Conservation (phyloP, 257 asterid species). For the Haberlea rhodopensis region DNA sequence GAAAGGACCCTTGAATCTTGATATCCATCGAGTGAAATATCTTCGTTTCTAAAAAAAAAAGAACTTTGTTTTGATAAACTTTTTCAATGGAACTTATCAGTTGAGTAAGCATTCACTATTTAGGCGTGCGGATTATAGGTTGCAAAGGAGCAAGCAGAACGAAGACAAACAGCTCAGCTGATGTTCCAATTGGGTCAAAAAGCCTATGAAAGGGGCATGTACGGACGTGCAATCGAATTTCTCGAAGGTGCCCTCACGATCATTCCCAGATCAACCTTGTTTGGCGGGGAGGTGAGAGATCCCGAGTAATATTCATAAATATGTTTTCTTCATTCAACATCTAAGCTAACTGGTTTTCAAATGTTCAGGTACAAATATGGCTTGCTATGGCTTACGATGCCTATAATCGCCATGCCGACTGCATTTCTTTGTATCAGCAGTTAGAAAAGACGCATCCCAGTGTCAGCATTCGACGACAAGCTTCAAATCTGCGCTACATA, state of each 20-base stretch:
- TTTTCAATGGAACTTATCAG: conserved; percentile 12
- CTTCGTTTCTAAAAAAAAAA: background rate
- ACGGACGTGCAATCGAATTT: conserved; percentile 91
- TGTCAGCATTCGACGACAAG: conserved; percentile 84
- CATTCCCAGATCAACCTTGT: conserved; percentile 79
- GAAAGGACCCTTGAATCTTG: no score
- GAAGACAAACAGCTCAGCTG: conserved; percentile 77
- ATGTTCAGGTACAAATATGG: conserved; percentile 91
- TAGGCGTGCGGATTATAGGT: conserved; percentile 43
- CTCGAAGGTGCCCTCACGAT: conserved; percentile 95
- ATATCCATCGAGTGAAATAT: background rate
- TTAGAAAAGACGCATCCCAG: conserved; percentile 81
- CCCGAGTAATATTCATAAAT: background rate
- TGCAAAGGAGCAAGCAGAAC: conserved; percentile 93
- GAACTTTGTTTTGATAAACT: background rate
- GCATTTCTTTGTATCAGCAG: conserved; percentile 77
- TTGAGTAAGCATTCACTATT: conserved; percentile 14
- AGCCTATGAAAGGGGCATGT: conserved; percentile 88
- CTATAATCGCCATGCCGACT: conserved; percentile 83
- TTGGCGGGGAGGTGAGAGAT: conserved; percentile 92
- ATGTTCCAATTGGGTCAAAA: conserved; percentile 93
- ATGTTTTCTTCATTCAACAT: background rate
- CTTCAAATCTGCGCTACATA: conserved; percentile 83
- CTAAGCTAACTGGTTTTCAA: conserved; percentile 9
- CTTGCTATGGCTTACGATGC: conserved; percentile 99